Percentiles rank a stretch among this genome's conserved stretches.
These are phyloP conservation scores for Talinum fruticosum DNA, from an alignment of 148 eudicot genomes.

Conservation along the genomic window DNA sequence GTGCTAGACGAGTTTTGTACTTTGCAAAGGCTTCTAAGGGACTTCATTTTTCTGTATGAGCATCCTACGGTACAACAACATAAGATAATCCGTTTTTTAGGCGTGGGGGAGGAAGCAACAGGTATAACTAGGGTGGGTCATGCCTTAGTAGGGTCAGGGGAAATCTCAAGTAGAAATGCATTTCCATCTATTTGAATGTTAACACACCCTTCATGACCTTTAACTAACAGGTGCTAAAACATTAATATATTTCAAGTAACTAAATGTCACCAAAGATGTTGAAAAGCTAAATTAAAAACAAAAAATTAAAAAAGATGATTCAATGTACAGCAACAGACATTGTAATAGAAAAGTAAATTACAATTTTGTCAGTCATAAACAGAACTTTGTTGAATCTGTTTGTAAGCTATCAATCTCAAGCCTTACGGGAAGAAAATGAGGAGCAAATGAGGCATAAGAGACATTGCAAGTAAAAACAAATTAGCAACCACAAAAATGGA, in stretches of 20 bases:
- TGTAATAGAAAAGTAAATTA: background rate
- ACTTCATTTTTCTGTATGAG: too few species aligned
- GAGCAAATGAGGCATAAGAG: background rate
- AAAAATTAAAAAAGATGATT: background rate
- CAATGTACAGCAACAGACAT: background rate
- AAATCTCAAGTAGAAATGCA: background rate
- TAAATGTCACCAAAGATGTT: background rate
- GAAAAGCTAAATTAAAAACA: too few species aligned
- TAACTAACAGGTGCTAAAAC: background rate
- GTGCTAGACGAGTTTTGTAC: background rate
- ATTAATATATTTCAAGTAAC: background rate
- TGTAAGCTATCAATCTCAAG: background rate
- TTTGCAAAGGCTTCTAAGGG: too few species aligned
- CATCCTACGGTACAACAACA: too few species aligned
- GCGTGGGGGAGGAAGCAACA: too few species aligned
- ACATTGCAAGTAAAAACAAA: background rate
- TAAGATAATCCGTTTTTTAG: too few species aligned
- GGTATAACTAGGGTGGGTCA: too few species aligned
- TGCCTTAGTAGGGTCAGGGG: too few species aligned
- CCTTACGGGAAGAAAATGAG: background rate
- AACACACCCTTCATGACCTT: background rate
- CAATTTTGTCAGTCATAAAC: background rate
- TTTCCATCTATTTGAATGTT: background rate
- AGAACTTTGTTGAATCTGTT: background rate
- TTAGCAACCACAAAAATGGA: slow-evolving; percentile 11